Base-by-base conservation (phyloP, 192 early-diverging fungal genomes). In the Backusella psychrophila region DNA sequence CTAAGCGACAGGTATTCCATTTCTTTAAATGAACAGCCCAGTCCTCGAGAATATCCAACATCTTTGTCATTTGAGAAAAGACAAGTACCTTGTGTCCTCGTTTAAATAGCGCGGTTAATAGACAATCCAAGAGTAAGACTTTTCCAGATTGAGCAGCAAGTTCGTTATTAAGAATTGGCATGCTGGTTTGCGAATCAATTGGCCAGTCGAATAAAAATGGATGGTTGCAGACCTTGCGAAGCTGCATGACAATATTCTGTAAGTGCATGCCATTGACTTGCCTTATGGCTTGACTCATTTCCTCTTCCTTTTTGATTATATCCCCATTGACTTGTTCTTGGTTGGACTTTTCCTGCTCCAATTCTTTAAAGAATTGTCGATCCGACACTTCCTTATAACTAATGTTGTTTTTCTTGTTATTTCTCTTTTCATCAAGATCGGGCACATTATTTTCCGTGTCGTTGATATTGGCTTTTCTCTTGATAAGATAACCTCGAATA, bases 31-130 rank as follows among this genome's bases (percentile, higher is more conserved):
- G 87, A 56, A 90, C 88, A 5, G 89, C 91, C 88, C 97, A 99
- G 72, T 94, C 96, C 81, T 97, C 95, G 75, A 99, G 86, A 73
- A 98, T 92, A 80, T 96, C 94, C 79, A 98, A 82, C 84, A 96
- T 91, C 31, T 90, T 89, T 7, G 94, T 91, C 84, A 98, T 95
- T 86, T 99, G 98, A 11, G 92, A 94, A 81, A 98, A 99, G 15
- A 98, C 88, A 38, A 99, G 86, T 7, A 98, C 94, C 72, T 96
- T 96, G 86, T 99, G 97, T 4, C 91, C 93, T 11, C 90, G 77
- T 5, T 88, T 84, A 76, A 97, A 91, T 8, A 99, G 82, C 6
- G 85, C 87, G 0, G 94, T 89, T 38, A 99, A 82, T 36, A 99
- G 82, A 7, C 92, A 87, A 79, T 97, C 91, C 59, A 99, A 82